Evolutionary conservation across 768 basidiomycete species (phyloP).

Genomic region (Lepiota subincarnata): DNA sequence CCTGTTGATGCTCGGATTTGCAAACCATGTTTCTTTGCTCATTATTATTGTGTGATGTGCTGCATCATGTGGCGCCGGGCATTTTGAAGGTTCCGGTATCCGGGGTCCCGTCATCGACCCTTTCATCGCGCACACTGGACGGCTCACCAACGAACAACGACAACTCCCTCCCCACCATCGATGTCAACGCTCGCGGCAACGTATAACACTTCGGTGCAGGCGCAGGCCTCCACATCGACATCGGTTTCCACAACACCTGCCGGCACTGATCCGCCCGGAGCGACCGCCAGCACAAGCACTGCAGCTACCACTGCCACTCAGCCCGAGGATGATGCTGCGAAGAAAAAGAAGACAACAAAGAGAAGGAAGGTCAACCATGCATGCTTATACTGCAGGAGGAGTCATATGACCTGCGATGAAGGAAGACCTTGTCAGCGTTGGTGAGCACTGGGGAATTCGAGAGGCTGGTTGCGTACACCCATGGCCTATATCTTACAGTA

Average conservation of each 20-base stretch:
- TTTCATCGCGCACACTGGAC: neutral
- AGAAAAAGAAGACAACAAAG: constrained; percentile 55
- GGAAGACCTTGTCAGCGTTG: constrained; percentile 90
- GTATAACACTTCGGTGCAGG: constrained; percentile 3
- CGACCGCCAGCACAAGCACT: neutral
- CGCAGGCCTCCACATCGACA: constrained; percentile 11
- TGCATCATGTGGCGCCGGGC: too few species aligned
- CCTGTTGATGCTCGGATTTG: too few species aligned
- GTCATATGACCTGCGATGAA: constrained; percentile 92
- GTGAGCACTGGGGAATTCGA: constrained; percentile 42
- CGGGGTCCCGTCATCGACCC: neutral
- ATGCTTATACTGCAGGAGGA: constrained; percentile 87
- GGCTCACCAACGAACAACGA: constrained; percentile 10
- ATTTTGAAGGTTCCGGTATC: too few species aligned
- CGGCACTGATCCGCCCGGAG: neutral
- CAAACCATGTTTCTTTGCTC: too few species aligned
- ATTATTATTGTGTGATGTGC: too few species aligned
- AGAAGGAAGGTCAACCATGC: constrained; percentile 89
- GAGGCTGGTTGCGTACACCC: constrained; percentile 11
- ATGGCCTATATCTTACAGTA: constrained; percentile 41
- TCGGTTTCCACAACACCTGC: neutral
- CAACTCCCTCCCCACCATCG: neutral
- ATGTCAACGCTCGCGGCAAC: neutral
- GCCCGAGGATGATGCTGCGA: constrained; percentile 32
- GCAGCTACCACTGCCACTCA: neutral